phyloP scores from a whole-genome alignment of 192 early-diverging fungal genomes.

The Podila epicladia region DNA sequence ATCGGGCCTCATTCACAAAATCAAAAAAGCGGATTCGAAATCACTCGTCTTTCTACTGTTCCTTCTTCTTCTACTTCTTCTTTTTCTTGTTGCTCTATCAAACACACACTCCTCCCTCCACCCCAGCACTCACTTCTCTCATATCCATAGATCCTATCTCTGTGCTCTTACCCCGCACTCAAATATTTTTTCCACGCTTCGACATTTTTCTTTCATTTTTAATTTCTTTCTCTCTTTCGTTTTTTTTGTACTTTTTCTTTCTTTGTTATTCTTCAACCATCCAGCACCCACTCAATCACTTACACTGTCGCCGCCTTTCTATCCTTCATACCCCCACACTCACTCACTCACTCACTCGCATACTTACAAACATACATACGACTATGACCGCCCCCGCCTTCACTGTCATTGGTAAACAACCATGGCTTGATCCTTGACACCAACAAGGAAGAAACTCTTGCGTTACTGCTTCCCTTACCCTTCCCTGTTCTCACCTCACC shows the following conservation, averaged over 20 bases:
- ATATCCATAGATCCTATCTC: not conserved
- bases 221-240: not conserved
- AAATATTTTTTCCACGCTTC: not conserved
- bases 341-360: not conserved
- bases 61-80: not conserved
- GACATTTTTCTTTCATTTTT: not conserved
- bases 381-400: conserved; percentile 23
- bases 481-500: not conserved
- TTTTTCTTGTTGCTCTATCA: conserved; percentile 2
- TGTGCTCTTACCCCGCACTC: not conserved
- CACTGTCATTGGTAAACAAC: conserved; percentile 34
- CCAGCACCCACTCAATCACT: not conserved
- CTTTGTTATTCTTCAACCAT: not conserved
- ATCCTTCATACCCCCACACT: not conserved
- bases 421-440: not conserved
- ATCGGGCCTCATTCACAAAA: too few species aligned
- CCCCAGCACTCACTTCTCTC: not conserved
- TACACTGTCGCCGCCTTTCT: not conserved
- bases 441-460: not conserved
- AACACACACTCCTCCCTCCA: not conserved
- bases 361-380: not conserved
- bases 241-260: conserved; percentile 1
- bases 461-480: not conserved
- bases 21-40: too few species aligned
- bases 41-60: too few species aligned